These are phyloP conservation scores for Myxozyma sirexii DNA, from an alignment of 805 yeast genomes.

Conservation along the genomic window DNA sequence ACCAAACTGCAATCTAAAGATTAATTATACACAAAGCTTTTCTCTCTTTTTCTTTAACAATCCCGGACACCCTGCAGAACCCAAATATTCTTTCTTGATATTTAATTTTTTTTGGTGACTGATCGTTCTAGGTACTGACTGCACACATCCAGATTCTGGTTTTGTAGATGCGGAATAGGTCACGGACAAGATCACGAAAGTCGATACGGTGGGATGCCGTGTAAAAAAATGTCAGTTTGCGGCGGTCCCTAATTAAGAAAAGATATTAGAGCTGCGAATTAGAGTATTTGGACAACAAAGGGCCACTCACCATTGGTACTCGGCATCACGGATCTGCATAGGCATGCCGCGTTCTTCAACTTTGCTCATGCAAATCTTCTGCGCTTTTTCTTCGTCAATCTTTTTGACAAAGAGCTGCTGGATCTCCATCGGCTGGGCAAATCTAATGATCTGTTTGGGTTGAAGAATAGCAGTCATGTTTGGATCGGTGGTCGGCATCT, in stretches of 20 bases:
- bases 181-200: constrained; percentile 75
- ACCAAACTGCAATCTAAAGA: background rate
- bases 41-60: constrained; percentile 1
- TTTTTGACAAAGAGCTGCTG: constrained; percentile 59
- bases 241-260: constrained; percentile 56
- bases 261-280: background rate
- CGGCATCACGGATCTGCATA: constrained; percentile 74
- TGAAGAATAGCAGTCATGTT: constrained; percentile 24
- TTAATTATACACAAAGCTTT: background rate
- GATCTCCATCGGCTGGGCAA: constrained; percentile 65
- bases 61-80: constrained; percentile 3
- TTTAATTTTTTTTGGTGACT: constrained; percentile 9
- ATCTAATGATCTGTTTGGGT: constrained; percentile 68
- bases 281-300: background rate
- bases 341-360: constrained; percentile 52
- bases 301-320: constrained; percentile 63
- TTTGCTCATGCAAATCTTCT: constrained; percentile 62
- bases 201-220: constrained; percentile 68
- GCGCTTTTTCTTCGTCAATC: constrained; percentile 71
- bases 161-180: constrained; percentile 71
- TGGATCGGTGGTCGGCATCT: constrained; percentile 11
- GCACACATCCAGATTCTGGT: constrained; percentile 91
- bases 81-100: constrained; percentile 22
- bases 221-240: constrained; percentile 78
- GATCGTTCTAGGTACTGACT: constrained; percentile 45